Percentiles rank a stretch among this genome's conserved stretches.
phyloP scores from a whole-genome alignment of 371 early-diverging fungal genomes.

The Mortierella sp. region DNA sequence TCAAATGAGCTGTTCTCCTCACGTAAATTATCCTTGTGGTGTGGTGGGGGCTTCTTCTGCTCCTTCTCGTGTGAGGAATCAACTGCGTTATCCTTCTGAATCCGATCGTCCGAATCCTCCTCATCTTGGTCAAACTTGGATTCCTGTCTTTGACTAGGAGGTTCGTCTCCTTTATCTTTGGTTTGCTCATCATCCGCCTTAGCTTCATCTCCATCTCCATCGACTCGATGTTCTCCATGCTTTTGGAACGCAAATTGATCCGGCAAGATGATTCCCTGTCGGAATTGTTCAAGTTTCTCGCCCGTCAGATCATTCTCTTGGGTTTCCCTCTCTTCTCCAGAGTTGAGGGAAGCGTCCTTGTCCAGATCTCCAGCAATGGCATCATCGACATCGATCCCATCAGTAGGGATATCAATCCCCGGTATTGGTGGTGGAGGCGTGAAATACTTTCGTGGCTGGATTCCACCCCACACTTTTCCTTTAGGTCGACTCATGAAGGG shows the following conservation, averaged over 20 bases:
- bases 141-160: neutral
- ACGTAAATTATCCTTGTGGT: neutral
- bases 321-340: neutral
- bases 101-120: conserved; percentile 7
- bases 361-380: conserved; percentile 3
- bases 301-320: conserved; percentile 17
- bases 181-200: neutral
- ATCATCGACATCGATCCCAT: conserved; percentile 19
- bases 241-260: conserved; percentile 11
- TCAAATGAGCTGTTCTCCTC: conserved; percentile 9
- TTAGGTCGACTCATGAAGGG: conserved; percentile 38
- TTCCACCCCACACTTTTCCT: conserved; percentile 49
- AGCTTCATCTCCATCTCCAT: neutral
- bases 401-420: conserved; percentile 25
- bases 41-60: neutral
- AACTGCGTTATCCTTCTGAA: neutral
- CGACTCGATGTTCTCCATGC: neutral
- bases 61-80: neutral
- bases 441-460: conserved; percentile 38
- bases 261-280: conserved; percentile 37
- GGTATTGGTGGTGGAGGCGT: conserved; percentile 13
- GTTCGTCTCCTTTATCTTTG: neutral
- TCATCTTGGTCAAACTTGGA: neutral
- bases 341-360: too few species aligned
- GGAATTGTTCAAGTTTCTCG: conserved; percentile 33